A percentile compares a stretch with the other conserved stretches of the same genome.
Evolutionary conservation across 2,329 filamentous ascomycete genomes (phyloP).

Genomic region (Triangularia setosa): DNA sequence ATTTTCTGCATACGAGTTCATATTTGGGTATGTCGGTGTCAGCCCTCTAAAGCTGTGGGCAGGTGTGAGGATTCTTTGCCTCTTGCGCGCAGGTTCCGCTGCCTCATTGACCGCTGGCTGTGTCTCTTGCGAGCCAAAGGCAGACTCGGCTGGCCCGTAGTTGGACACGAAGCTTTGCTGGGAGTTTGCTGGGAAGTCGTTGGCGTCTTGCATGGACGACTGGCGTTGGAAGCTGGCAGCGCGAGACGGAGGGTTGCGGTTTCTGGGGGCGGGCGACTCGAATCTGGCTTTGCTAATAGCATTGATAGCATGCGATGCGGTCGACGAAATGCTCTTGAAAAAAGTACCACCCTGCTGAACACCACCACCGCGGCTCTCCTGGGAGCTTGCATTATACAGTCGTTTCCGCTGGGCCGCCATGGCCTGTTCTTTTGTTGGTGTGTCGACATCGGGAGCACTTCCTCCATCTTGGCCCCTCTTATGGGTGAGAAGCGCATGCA

Average conservation of each 20-base stretch:
- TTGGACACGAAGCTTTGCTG: slow-evolving; percentile 81
- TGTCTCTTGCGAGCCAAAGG: slow-evolving; percentile 58
- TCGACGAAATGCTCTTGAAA: slow-evolving; percentile 94
- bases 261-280: slow-evolving; percentile 75
- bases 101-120: slow-evolving; percentile 48
- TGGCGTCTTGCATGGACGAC: slow-evolving; percentile 65
- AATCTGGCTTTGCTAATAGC: slow-evolving; percentile 95
- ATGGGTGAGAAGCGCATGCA: slow-evolving; percentile 72
- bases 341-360: slow-evolving; percentile 85
- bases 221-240: slow-evolving; percentile 69
- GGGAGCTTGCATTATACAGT: slow-evolving; percentile 69
- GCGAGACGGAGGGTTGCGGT: slow-evolving; percentile 57
- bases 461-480: slow-evolving; percentile 76
- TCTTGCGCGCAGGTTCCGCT: slow-evolving; percentile 77
- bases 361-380: slow-evolving; percentile 64
- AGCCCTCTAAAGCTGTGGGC: slow-evolving; percentile 54
- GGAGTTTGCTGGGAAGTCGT: slow-evolving; percentile 68
- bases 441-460: slow-evolving; percentile 71
- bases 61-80: slow-evolving; percentile 58
- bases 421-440: slow-evolving; percentile 96
- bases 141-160: slow-evolving; percentile 70
- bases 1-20: slow-evolving; percentile 45
- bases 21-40: slow-evolving; percentile 35
- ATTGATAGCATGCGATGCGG: slow-evolving; percentile 86
- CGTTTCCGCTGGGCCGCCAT: slow-evolving; percentile 94